Evolutionary conservation across 148 eudicot genomes (phyloP), one percentile per base, ranked within the genome.

Genomic region (Chenopodium album): DNA sequence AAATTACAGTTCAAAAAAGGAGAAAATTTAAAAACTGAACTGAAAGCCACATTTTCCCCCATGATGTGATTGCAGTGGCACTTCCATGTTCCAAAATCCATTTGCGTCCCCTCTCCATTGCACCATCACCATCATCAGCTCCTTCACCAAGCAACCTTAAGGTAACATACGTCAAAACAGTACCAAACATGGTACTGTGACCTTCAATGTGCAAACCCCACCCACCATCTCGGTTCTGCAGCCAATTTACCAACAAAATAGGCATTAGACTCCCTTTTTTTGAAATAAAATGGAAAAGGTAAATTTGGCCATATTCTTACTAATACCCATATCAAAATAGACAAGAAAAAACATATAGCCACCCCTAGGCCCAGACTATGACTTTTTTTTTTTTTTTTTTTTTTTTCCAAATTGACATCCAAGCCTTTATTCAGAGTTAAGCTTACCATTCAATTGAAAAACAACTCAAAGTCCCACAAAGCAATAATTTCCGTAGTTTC

Each of bases 151-250:
- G 97, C 91, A 96, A 89, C 81, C 99, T 89, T 84, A 96, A 82
- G 73, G 98, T 91, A 76, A 96, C 92, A 86, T 96, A 96, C 62
- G 87, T 91, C 90, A 96, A 84, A 74, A 79, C 93, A 80, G 92
- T 90, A 82, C 99, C 99, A 88, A 96, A 96, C 99, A 96, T 96
- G 82, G 98, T 94, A 83, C 97, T 94, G 41, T 88, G 94, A 23
- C 99, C 98, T 84, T 96, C 99, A 84, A 94, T 96, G 86, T 96
- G 99, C 86, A 96, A 87, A 68, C 98, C 99, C 99, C 99, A 96
- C 9, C 99, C 99, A 85, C 99, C 99, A 91, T 96, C 99, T 81
- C 73, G 81, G 87, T 94, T 96, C 99, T 96, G 93, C 79, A 81
- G 76, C 73, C 76, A 65, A 77, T 26, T 80, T 22, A 63, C 48